These are phyloP conservation scores for Cutaneotrichosporon sp. DNA, from an alignment of 1,284 basidiomycete species.

Conservation along the genomic window DNA sequence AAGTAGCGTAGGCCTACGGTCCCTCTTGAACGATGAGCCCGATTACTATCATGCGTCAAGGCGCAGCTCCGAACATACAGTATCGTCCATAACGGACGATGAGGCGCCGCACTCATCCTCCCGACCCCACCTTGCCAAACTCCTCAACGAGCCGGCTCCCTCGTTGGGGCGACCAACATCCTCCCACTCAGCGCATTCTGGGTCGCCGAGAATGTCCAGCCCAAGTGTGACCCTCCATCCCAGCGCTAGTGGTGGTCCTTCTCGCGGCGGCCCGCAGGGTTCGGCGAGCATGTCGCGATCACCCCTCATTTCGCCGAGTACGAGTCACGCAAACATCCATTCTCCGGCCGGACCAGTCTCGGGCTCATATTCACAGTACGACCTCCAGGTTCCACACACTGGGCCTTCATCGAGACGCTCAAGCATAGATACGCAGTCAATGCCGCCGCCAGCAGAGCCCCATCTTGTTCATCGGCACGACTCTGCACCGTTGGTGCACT, in stretches of 20 bases:
- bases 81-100: conserved; percentile 8
- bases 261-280: background rate
- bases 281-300: conserved; percentile 6
- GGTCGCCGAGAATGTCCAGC: conserved; percentile 10
- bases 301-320: conserved; percentile 8
- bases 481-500: background rate
- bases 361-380: background rate
- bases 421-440: conserved; percentile 17
- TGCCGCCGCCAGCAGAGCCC: conserved; percentile 34
- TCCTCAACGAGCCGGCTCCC: conserved; percentile 29
- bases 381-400: background rate
- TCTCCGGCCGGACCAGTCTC: background rate
- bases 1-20: conserved; percentile 9
- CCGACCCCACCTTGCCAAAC: conserved; percentile 20
- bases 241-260: background rate
- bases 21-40: conserved; percentile 14
- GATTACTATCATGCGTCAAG: conserved; percentile 2
- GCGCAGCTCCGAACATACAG: conserved; percentile 12
- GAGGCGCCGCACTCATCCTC: conserved; percentile 2
- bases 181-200: conserved; percentile 1
- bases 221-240: conserved; percentile 12
- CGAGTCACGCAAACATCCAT: background rate
- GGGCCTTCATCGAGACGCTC: conserved; percentile 17
- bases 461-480: background rate
- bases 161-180: conserved; percentile 9